Evolutionary conservation across 108 stramenopile species (phyloP).

Genomic region (Cyclotella sp.): DNA sequence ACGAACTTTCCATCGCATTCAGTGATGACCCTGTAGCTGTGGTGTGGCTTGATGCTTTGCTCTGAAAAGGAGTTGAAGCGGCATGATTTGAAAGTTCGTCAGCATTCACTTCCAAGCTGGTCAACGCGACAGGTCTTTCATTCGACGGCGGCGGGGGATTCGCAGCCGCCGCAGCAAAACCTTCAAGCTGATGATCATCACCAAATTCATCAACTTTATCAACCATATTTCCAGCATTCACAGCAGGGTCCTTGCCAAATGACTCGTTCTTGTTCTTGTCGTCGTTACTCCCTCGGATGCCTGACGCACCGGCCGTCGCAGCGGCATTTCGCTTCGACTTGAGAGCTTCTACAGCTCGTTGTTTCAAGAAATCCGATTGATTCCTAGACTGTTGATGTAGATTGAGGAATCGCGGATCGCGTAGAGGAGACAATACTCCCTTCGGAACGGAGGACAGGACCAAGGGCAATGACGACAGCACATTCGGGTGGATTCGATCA

Average conservation of each 20-base stretch:
- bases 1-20: too few species aligned
- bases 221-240: background rate
- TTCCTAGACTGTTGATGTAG: background rate
- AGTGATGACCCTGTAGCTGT: background rate
- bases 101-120: background rate
- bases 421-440: background rate
- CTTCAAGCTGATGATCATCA: constrained; percentile 17
- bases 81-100: background rate
- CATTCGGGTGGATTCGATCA: background rate
- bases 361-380: constrained; percentile 24
- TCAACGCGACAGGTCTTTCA: background rate
- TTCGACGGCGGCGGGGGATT: background rate
- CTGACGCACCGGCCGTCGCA: background rate
- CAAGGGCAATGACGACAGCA: background rate
- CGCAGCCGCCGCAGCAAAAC: constrained; percentile 4
- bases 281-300: background rate
- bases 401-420: background rate
- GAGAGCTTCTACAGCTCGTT: constrained; percentile 31
- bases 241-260: background rate
- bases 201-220: background rate
- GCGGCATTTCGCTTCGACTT: constrained; percentile 22
- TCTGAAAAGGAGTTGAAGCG: background rate
- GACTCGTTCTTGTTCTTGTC: background rate
- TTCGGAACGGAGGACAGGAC: background rate
- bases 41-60: background rate